These are phyloP conservation scores for Cyberlindnera veronae DNA, from an alignment of 805 yeast species.

Conservation along the genomic window DNA sequence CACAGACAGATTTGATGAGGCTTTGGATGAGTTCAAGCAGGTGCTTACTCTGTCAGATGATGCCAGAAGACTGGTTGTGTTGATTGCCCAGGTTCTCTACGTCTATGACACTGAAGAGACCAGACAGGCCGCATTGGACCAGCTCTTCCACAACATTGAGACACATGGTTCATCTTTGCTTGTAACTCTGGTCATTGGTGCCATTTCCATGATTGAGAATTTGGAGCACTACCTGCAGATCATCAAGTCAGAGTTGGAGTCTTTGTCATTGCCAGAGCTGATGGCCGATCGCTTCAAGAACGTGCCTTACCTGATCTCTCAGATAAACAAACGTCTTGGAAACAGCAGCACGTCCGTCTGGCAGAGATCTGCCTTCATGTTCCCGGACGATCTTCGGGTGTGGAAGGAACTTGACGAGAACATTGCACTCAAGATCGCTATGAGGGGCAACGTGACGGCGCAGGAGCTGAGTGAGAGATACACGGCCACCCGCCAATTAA, in stretches of 20 bases:
- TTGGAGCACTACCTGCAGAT: slow-evolving; percentile 57
- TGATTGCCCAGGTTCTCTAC: slow-evolving; percentile 76
- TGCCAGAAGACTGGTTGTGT: slow-evolving; percentile 62
- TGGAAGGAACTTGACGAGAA: slow-evolving; percentile 65
- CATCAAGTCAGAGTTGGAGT: slow-evolving; percentile 59
- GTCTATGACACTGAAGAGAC: slow-evolving; percentile 75
- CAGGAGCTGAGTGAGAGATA: slow-evolving; percentile 50
- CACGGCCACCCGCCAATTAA: slow-evolving; percentile 41
- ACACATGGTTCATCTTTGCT: slow-evolving; percentile 61
- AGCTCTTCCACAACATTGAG: slow-evolving; percentile 63
- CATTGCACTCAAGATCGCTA: slow-evolving; percentile 58
- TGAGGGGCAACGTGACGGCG: slow-evolving; percentile 48
- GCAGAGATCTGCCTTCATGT: slow-evolving; percentile 69
- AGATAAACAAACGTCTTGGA: slow-evolving; percentile 43
- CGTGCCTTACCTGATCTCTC: slow-evolving; percentile 56
- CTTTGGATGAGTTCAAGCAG: slow-evolving; percentile 63
- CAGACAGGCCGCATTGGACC: slow-evolving; percentile 80
- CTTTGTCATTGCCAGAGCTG: slow-evolving; percentile 44
- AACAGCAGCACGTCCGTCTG: slow-evolving; percentile 35
- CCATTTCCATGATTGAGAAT: slow-evolving; percentile 66
- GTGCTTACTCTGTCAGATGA: slow-evolving; percentile 57
- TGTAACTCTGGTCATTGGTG: slow-evolving; percentile 73
- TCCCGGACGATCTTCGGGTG: slow-evolving; percentile 64
- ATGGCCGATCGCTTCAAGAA: slow-evolving; percentile 48
- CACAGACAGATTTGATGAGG: slow-evolving; percentile 53